Conservation (phyloP, 2,329 filamentous ascomycete genomes). For the Sarocladium strictum region DNA sequence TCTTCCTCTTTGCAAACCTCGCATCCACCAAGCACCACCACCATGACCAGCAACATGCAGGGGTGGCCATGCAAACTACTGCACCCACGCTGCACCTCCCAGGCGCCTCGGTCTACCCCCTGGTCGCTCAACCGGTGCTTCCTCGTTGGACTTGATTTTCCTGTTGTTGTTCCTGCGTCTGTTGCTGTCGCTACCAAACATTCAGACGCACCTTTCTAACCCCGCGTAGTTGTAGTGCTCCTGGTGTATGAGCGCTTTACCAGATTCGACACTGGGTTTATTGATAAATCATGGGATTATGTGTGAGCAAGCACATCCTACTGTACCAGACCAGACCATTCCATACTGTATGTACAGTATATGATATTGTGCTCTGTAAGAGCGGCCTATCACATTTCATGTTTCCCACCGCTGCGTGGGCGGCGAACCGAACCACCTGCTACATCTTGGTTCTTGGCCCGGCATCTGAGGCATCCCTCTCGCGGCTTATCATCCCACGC, state of each 20-base stretch:
- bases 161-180: slow-evolving; percentile 3
- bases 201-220: neutral
- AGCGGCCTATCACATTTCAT: neutral
- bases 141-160: neutral
- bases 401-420: neutral
- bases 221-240: neutral
- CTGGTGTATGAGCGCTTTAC: neutral
- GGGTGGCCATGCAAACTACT: neutral
- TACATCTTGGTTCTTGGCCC: neutral
- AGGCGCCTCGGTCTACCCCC: slow-evolving; percentile 5
- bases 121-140: neutral
- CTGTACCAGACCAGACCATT: no score
- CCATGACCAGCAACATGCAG: neutral
- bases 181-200: neutral
- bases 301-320: neutral
- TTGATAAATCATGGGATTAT: neutral
- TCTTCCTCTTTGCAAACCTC: neutral
- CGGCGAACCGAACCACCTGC: neutral
- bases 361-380: neutral
- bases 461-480: neutral
- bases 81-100: neutral
- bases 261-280: neutral
- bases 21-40: neutral
- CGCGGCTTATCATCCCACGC: neutral
- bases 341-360: no score